Percentiles rank a stretch among this genome's conserved stretches.
Evolutionary conservation across 2,329 filamentous ascomycete genomes (phyloP).

Genomic region (Alternaria alternata): DNA sequence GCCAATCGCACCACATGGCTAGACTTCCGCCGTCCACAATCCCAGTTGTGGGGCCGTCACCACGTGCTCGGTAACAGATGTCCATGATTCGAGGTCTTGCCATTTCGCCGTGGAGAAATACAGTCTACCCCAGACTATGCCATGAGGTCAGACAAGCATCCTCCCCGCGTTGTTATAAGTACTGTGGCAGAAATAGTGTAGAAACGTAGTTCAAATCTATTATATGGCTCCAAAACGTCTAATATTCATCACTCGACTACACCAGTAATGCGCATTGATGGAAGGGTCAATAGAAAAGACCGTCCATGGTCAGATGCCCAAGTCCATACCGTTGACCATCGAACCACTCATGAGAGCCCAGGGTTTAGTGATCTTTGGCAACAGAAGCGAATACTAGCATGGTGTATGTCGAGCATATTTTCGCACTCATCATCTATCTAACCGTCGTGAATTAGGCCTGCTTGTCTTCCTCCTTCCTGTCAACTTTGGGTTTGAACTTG

Average conservation of each 20-base stretch:
- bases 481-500: background rate
- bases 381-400: background rate
- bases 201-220: background rate
- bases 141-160: background rate
- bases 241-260: background rate
- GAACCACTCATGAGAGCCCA: background rate
- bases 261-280: background rate
- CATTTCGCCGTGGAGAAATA: slow-evolving; percentile 1
- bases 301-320: background rate
- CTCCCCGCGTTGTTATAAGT: background rate
- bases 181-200: background rate
- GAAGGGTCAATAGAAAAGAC: background rate
- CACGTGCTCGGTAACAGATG: background rate
- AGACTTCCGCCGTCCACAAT: too few relatives aligned
- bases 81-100: background rate
- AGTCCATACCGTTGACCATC: background rate
- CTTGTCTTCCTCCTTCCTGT: background rate
- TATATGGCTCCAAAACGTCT: background rate
- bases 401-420: background rate
- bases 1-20: background rate
- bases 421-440: background rate
- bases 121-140: background rate
- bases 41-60: background rate
- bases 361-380: background rate
- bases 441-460: background rate